Base-by-base conservation (phyloP, 2,329 filamentous ascomycete species). In the Botrytis cinerea region DNA sequence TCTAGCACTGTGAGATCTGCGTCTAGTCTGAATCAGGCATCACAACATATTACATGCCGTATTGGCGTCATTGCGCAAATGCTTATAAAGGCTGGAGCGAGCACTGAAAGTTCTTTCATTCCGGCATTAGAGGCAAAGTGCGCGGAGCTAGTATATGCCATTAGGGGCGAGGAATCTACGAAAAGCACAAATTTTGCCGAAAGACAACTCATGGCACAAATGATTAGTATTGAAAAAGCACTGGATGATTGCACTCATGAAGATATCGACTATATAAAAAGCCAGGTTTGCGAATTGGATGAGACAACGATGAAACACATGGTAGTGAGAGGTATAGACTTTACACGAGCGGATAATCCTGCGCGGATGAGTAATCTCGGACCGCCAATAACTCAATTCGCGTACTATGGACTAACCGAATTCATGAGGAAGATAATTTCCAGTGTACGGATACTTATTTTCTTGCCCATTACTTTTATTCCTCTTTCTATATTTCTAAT, bases 391-490 rank as follows among this genome's bases (percentile, higher is more conserved):
- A 20, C 22, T 9, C 35, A 73, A 10, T 28, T 76, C 38, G 74
- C 69, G 6, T 63, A 63, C 32, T 73, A 48, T n/a, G 76, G 76
- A 4, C 70, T 75, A 45, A 72, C 68, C 8, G 68, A 70, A 40
- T 22, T 75, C 22, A 43, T 75, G n/a, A n/a, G 66, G 20, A 73
- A 70, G 16, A 64, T 74, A 20, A 45, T 68, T 63, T 4, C 38
- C 6, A 35, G 14, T n/a, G 38, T 62, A 62, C 14, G 38, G 16
- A 43, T 1, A 43, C 1, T 62, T 10, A 1, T 62, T 62, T 43
- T 38, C 12, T 43, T 62, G 4, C 25, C 14, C 40, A 9, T n/a
- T 0, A 9, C 14, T n/a, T n/a, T 8, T 2, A 7, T 18, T n/a
- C 25, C 2, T 35, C 57, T 25, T 14, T 14, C 18, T 35, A 22